Conservation (phyloP, 768 basidiomycete genomes). For the Pleurotus eryngii region DNA sequence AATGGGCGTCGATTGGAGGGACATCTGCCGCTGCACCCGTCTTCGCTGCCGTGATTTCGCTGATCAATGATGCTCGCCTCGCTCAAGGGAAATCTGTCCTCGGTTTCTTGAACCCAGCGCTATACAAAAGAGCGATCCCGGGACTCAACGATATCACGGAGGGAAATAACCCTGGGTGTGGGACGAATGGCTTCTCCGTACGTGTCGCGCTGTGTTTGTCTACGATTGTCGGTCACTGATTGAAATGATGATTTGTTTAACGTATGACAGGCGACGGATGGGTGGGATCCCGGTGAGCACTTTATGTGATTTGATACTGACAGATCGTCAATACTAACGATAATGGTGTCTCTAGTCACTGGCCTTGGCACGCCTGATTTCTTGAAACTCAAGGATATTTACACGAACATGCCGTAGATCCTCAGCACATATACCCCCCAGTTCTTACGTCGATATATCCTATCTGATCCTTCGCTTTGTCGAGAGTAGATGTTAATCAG, state of each 20-base stretch:
- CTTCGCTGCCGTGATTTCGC: slow-evolving; percentile 25
- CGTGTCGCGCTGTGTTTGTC: background rate
- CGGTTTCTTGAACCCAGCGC: slow-evolving; percentile 21
- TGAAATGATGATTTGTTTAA: background rate
- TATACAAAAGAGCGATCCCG: slow-evolving; percentile 13
- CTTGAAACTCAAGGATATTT: slow-evolving; percentile 37
- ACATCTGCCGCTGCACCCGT: slow-evolving; percentile 25
- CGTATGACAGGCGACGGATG: slow-evolving; percentile 15
- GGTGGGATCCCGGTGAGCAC: slow-evolving; percentile 21
- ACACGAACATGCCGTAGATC: slow-evolving; percentile 11
- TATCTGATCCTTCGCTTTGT: background rate
- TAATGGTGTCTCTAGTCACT: slow-evolving; percentile 34
- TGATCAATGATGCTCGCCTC: slow-evolving; percentile 27
- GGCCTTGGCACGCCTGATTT: slow-evolving; percentile 57
- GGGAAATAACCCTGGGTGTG: slow-evolving; percentile 42
- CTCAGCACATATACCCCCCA: background rate
- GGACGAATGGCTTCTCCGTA: slow-evolving; percentile 35
- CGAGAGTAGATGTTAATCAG: background rate
- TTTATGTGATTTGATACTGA: background rate
- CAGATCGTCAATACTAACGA: background rate
- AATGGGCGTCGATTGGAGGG: slow-evolving; percentile 15
- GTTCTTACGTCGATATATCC: background rate
- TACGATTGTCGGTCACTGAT: background rate
- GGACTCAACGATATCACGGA: slow-evolving; percentile 22
- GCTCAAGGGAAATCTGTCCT: slow-evolving; percentile 12